These are phyloP conservation scores for Neonectria coccinea DNA, from an alignment of 2,329 filamentous ascomycete genomes.

Conservation along the genomic window DNA sequence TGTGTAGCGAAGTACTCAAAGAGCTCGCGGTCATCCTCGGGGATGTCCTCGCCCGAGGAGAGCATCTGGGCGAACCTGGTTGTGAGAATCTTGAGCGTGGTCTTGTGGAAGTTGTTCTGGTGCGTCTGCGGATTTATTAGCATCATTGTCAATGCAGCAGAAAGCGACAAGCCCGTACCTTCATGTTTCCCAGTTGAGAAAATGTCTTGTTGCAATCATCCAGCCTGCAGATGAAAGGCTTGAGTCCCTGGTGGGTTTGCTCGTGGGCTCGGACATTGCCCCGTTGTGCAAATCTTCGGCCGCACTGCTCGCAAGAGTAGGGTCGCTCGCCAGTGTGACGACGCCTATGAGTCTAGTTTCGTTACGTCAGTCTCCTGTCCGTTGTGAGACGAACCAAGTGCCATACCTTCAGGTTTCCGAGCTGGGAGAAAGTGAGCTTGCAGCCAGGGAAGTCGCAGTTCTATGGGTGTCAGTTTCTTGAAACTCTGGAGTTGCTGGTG, in stretches of 20 bases:
- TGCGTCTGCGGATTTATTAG: conserved; percentile 70
- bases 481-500: background rate
- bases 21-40: conserved; percentile 77
- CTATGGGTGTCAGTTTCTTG: conserved; percentile 53
- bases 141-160: background rate
- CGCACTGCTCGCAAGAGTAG: conserved; percentile 82
- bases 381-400: background rate
- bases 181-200: conserved; percentile 91
- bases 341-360: conserved; percentile 80
- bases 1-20: conserved; percentile 86
- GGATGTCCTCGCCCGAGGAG: conserved; percentile 67
- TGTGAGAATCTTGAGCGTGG: conserved; percentile 77
- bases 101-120: conserved; percentile 91
- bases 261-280: conserved; percentile 88
- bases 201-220: conserved; percentile 90
- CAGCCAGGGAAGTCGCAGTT: conserved; percentile 79
- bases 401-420: conserved; percentile 87
- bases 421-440: conserved; percentile 84
- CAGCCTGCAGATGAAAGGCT: conserved; percentile 83
- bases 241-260: conserved; percentile 81
- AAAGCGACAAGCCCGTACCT: conserved; percentile 63
- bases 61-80: conserved; percentile 73
- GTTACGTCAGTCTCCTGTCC: conserved; percentile 1
- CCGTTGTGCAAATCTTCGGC: conserved; percentile 85
- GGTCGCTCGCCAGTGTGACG: conserved; percentile 90